Conservation (phyloP, 2,329 filamentous ascomycete genomes). For the Fusarium drepaniforme region DNA sequence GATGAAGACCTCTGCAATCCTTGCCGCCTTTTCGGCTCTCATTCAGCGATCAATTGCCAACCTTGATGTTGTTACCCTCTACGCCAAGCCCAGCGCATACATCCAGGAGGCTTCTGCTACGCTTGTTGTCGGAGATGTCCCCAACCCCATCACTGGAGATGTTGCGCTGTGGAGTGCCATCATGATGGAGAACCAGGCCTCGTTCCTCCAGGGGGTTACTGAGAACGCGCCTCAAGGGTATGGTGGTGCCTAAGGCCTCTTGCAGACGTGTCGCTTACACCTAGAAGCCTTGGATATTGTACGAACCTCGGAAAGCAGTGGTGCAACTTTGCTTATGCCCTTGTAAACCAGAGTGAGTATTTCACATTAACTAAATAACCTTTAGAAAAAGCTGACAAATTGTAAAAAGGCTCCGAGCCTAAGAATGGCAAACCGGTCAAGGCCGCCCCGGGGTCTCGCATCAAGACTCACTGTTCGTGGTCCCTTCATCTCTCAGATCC, state of each 20-base stretch:
- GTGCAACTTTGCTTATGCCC: slow-evolving; percentile 26
- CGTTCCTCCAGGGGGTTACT: slow-evolving; percentile 18
- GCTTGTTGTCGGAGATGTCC: slow-evolving; percentile 6
- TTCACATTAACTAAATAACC: no score
- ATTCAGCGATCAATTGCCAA: background rate
- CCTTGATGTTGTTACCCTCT: slow-evolving; percentile 12
- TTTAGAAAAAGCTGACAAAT: background rate
- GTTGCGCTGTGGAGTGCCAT: slow-evolving; percentile 22
- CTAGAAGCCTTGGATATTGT: slow-evolving; percentile 8
- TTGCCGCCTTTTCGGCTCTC: background rate
- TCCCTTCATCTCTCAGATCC: background rate
- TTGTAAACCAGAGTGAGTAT: slow-evolving; percentile 4
- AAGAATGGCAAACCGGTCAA: slow-evolving; percentile 8
- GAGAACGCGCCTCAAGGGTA: slow-evolving; percentile 16
- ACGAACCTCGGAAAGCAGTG: slow-evolving; percentile 15
- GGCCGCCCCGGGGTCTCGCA: slow-evolving; percentile 8
- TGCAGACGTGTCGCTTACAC: background rate
- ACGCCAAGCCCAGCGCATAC: background rate
- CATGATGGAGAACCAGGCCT: slow-evolving; percentile 18
- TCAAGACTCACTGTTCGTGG: slow-evolving; percentile 15
- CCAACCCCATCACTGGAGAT: slow-evolving; percentile 17
- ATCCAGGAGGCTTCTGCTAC: slow-evolving; percentile 24
- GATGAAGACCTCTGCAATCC: background rate
- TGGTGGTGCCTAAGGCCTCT: no score
- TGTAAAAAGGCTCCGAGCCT: background rate